These are phyloP conservation scores for Aspergillus pseudoviridinutans DNA, from an alignment of 2,329 filamentous ascomycete genomes.

Conservation along the genomic window DNA sequence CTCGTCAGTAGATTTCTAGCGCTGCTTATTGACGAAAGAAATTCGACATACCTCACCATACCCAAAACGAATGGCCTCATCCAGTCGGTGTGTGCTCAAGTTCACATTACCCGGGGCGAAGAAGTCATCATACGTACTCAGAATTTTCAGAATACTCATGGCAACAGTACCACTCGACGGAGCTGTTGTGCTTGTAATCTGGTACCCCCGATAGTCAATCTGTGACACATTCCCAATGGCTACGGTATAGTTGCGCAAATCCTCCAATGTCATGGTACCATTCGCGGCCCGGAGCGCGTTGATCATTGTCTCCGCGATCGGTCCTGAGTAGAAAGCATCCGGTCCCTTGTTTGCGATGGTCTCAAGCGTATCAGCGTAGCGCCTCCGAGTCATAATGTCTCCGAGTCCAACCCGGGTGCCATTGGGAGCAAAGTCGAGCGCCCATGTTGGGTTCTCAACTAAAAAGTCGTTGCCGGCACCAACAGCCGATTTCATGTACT, in stretches of 20 bases:
- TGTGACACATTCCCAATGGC: constrained; percentile 59
- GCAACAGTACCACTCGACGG: constrained; percentile 76
- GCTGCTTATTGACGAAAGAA: neutral
- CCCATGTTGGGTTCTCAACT: constrained; percentile 71
- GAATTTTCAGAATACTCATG: constrained; percentile 72
- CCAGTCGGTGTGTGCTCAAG: constrained; percentile 73
- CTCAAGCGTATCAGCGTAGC: constrained; percentile 77
- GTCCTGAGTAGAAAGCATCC: constrained; percentile 69
- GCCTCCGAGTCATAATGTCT: constrained; percentile 73
- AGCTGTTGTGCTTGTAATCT: constrained; percentile 61
- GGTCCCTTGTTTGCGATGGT: constrained; percentile 69
- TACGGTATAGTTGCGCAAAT: constrained; percentile 71
- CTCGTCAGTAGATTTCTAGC: constrained; percentile 8
- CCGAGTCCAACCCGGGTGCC: constrained; percentile 68
- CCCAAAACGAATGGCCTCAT: constrained; percentile 85
- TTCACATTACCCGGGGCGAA: constrained; percentile 56
- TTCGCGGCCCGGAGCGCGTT: constrained; percentile 62
- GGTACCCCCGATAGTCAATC: constrained; percentile 66
- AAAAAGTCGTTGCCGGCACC: constrained; percentile 60
- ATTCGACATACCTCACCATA: constrained; percentile 57
- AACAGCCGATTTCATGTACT: constrained; percentile 62
- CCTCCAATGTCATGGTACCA: constrained; percentile 80
- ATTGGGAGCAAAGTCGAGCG: constrained; percentile 81
- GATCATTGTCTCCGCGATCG: constrained; percentile 71
- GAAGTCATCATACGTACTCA: constrained; percentile 70